phyloP scores from a whole-genome alignment of 2,329 filamentous ascomycete genomes.

The Pseudogymnoascus sp. region DNA sequence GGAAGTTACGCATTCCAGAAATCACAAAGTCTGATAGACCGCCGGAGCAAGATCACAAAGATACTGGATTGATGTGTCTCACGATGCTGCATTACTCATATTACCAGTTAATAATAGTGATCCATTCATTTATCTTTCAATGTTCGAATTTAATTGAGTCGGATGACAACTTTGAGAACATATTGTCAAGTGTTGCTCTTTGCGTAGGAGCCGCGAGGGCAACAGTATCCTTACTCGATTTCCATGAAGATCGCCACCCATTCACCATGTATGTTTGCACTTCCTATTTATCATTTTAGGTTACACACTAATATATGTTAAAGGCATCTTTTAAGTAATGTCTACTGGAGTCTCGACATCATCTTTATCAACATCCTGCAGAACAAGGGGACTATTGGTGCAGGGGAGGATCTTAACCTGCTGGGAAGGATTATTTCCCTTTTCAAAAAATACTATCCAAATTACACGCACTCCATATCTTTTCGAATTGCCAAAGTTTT shows the following conservation, averaged over 20 bases:
- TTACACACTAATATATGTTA: not conserved
- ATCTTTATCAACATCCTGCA: constrained; percentile 17
- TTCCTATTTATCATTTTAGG: not conserved
- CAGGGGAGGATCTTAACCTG: constrained; percentile 13
- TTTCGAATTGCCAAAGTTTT: constrained; percentile 13
- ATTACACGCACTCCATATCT: constrained; percentile 3
- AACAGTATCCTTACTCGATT: constrained; percentile 14
- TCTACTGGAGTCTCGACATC: constrained; percentile 17
- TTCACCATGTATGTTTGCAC: constrained; percentile 13
- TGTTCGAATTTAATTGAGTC: not conserved
- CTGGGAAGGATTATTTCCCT: not conserved
- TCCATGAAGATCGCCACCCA: constrained; percentile 14
- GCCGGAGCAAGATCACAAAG: not conserved
- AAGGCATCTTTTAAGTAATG: constrained; percentile 14
- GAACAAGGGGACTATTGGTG: constrained; percentile 13
- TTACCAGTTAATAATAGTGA: constrained; percentile 15
- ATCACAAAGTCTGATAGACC: constrained; percentile 8
- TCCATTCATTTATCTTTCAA: constrained; percentile 16
- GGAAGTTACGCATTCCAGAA: constrained; percentile 14
- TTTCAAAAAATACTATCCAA: constrained; percentile 14
- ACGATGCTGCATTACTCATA: constrained; percentile 16
- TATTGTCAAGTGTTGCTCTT: constrained; percentile 15
- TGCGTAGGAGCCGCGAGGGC: constrained; percentile 16
- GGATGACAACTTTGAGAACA: constrained; percentile 10
- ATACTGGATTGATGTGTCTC: constrained; percentile 11